Evolutionary conservation across 2,329 filamentous ascomycete species (phyloP).

Genomic region (Talaromyces sp.): DNA sequence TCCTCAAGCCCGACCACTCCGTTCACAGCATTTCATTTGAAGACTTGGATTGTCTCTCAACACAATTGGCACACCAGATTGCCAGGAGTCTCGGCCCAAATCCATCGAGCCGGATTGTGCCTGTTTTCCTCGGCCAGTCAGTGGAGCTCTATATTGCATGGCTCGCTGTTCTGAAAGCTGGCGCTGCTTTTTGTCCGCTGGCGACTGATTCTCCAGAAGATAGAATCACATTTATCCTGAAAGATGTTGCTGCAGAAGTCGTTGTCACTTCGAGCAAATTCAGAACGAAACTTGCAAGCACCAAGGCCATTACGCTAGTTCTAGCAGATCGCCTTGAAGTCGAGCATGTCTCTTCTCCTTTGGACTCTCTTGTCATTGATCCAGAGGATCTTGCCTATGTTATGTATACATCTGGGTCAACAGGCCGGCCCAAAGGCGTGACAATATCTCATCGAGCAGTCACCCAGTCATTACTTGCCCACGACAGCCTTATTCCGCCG

Average conservation of each 20-base stretch:
- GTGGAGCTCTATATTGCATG: conserved; percentile 72
- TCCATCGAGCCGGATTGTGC: conserved; percentile 50
- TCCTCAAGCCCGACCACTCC: conserved; percentile 46
- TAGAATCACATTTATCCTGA: conserved; percentile 70
- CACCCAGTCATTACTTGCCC: conserved; percentile 76
- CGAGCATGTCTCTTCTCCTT: not conserved
- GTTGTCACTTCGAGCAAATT: conserved; percentile 55
- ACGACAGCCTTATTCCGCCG: conserved; percentile 68
- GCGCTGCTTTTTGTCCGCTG: conserved; percentile 80
- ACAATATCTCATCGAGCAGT: conserved; percentile 73
- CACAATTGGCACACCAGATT: conserved; percentile 52
- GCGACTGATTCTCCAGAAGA: conserved; percentile 73
- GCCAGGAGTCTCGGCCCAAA: conserved; percentile 18
- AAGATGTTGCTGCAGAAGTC: conserved; percentile 67
- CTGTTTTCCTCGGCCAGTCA: conserved; percentile 72
- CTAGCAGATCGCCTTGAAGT: conserved; percentile 18
- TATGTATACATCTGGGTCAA: conserved; percentile 91
- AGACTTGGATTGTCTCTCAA: conserved; percentile 56
- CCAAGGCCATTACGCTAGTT: conserved; percentile 18
- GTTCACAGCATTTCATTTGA: conserved; percentile 54
- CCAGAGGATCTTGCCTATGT: conserved; percentile 64
- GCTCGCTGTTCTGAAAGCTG: conserved; percentile 72
- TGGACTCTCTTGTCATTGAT: conserved; percentile 20
- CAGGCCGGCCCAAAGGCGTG: conserved; percentile 84
- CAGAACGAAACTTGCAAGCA: conserved; percentile 16